phyloP scores from a whole-genome alignment of 352 stramenopile species.

The Lagenidium giganteum region DNA sequence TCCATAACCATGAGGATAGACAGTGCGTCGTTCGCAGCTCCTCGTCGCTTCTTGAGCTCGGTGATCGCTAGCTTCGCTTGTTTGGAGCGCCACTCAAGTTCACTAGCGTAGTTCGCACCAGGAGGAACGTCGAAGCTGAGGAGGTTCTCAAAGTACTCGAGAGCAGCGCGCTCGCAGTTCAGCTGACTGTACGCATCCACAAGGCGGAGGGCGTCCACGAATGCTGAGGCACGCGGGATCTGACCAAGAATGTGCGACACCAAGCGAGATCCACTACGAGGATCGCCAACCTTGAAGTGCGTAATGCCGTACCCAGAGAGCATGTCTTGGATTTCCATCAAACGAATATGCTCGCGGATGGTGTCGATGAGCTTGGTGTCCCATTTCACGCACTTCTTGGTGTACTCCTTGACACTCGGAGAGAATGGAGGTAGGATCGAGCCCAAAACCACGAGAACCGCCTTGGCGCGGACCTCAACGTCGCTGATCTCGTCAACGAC shows the following conservation, averaged over 20 bases:
- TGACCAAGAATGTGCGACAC: constrained; percentile 59
- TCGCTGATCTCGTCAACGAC: constrained; percentile 20
- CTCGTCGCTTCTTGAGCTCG: constrained; percentile 19
- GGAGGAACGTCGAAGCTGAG: constrained; percentile 20
- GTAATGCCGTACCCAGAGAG: constrained; percentile 50
- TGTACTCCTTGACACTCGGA: constrained; percentile 36
- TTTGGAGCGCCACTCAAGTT: constrained; percentile 18
- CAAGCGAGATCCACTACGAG: constrained; percentile 36
- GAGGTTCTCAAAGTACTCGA: constrained; percentile 64
- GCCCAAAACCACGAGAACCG: constrained; percentile 17
- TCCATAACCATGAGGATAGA: constrained; percentile 40
- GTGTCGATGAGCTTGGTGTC: constrained; percentile 36
- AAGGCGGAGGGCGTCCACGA: constrained; percentile 52
- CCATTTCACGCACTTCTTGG: constrained; percentile 26
- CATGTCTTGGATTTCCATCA: constrained; percentile 82
- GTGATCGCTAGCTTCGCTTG: constrained; percentile 26
- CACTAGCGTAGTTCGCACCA: background rate
- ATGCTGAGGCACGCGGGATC: constrained; percentile 30
- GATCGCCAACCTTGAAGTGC: constrained; percentile 46
- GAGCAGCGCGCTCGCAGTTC: constrained; percentile 35
- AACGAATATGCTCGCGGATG: constrained; percentile 53
- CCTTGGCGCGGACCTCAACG: constrained; percentile 14
- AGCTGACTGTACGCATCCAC: constrained; percentile 58
- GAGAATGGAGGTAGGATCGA: constrained; percentile 57
- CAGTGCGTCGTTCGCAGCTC: constrained; percentile 10